Base-by-base conservation (phyloP, 805 yeast species). In the Candida saitoana region DNA sequence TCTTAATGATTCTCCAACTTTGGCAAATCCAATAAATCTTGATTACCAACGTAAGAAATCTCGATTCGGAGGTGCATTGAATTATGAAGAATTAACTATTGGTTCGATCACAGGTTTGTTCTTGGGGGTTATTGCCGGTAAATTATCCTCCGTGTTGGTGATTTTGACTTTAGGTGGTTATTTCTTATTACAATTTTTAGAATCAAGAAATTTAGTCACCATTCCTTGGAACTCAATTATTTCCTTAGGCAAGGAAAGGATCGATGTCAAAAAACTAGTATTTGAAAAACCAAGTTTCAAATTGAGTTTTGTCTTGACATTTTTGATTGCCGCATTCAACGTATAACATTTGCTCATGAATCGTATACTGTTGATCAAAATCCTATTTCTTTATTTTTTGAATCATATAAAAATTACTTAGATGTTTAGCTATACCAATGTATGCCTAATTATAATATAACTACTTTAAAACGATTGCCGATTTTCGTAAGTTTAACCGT, bases 31-130 rank as follows among this genome's bases (percentile, higher is more conserved):
- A 9, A 29, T 29, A 9, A 11, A 9, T 6, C 32, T 29, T 25
- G 24, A 20, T 14, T 19, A 30, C n/a, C 39, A 38, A 5, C 33
- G 18, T 16, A 39, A 41, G 3, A 44, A 39, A 17, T 50, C 61
- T 7, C 50, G 59, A 17, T 50, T 76, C 41, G 67, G 67, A n/a
- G 75, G 76, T 0, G 66, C 64, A 42, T 60, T 81, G 48, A 76
- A 78, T 59, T 82, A 82, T 54, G 74, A 74, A 50, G 84, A 82
- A 51, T 63, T 82, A 51, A 72, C 85, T 12, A 60, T 79, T 44
- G 88, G 88, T 4, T 77, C 84, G 1, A 65, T 82, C 53, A 65
- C 78, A 5, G 87, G 88, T 0, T 63, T 81, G 43, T 65, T 76
- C 27, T 49, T 75, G 39, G 88, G 88, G 1, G 65, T 77, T 17